These are phyloP conservation scores for Pseudozyma sp. DNA, from an alignment of 1,284 basidiomycete species.

Conservation along the genomic window DNA sequence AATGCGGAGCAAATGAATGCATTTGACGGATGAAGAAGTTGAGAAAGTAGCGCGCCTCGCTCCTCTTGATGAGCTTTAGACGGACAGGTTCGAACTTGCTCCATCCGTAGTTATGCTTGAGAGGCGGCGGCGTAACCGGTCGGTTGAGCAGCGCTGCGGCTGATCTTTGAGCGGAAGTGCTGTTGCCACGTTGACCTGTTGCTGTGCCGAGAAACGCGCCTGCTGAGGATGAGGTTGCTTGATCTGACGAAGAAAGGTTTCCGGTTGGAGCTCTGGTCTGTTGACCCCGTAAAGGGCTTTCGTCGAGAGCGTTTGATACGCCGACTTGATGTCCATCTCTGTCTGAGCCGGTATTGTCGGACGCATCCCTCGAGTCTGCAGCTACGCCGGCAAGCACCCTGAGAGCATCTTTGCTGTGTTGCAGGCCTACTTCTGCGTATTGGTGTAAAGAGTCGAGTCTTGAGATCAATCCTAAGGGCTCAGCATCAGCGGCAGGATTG, in stretches of 20 bases:
- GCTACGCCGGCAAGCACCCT: conserved; percentile 51
- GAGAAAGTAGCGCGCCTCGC: conserved; percentile 50
- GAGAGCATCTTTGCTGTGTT: conserved; percentile 49
- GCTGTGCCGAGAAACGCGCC: conserved; percentile 3
- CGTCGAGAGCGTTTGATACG: background rate
- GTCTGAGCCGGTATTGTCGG: conserved; percentile 9
- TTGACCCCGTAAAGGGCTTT: background rate
- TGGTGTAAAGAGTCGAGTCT: conserved; percentile 44
- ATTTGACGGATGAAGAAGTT: conserved; percentile 54
- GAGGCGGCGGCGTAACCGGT: conserved; percentile 44
- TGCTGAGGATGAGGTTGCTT: conserved; percentile 6
- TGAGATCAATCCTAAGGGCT: conserved; percentile 19
- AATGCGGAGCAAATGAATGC: conserved; percentile 55
- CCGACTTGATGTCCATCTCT: background rate
- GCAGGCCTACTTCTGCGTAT: conserved; percentile 48
- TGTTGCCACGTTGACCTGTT: conserved; percentile 11
- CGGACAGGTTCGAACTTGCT: conserved; percentile 55
- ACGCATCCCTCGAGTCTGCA: conserved; percentile 32
- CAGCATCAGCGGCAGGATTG: conserved; percentile 2
- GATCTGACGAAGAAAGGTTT: conserved; percentile 13
- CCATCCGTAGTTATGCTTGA: conserved; percentile 52
- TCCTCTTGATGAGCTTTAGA: conserved; percentile 51
- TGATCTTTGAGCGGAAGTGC: conserved; percentile 21
- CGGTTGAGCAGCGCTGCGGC: conserved; percentile 31
- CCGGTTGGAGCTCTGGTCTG: background rate